phyloP scores from a whole-genome alignment of 2,329 filamentous ascomycete species.

The Diaporthe longicolla region DNA sequence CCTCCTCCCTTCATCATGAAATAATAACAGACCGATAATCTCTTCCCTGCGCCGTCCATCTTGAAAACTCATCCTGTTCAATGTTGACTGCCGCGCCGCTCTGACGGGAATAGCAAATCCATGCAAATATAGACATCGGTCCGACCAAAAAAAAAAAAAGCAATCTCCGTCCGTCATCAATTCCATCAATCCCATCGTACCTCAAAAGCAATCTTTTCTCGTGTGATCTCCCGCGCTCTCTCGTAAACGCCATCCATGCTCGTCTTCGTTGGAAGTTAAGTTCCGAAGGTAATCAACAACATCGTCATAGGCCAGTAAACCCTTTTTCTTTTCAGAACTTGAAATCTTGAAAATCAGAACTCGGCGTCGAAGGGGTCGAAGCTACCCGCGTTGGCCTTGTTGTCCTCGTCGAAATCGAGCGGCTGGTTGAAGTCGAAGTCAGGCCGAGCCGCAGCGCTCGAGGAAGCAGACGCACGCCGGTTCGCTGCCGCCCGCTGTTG shows the following conservation, averaged over 20 bases:
- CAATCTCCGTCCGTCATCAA: no score
- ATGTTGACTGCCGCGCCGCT: not conserved
- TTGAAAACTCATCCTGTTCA: not conserved
- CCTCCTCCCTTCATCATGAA: not conserved
- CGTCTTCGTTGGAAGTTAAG: no score
- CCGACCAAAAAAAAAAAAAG: not conserved
- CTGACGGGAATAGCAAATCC: not conserved
- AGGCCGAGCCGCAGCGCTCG: not conserved
- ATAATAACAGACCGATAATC: not conserved
- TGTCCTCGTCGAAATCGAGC: not conserved
- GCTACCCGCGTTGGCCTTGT: not conserved
- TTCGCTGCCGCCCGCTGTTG: not conserved
- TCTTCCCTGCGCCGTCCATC: not conserved
- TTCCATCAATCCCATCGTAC: no score
- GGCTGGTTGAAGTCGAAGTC: constrained; percentile 24
- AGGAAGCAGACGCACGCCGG: not conserved
- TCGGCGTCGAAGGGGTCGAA: not conserved
- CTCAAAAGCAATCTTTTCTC: no score
- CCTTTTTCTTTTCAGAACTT: no score
- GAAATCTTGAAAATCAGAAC: not conserved
- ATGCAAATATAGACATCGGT: not conserved
- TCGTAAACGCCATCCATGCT: no score
- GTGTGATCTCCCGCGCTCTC: no score
- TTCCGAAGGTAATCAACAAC: no score
- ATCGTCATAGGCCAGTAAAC: no score